Percentiles rank a stretch among this genome's conserved stretches.
Evolutionary conservation across 345 rosid genomes (phyloP).

Genomic region (Sisymbrium irio): DNA sequence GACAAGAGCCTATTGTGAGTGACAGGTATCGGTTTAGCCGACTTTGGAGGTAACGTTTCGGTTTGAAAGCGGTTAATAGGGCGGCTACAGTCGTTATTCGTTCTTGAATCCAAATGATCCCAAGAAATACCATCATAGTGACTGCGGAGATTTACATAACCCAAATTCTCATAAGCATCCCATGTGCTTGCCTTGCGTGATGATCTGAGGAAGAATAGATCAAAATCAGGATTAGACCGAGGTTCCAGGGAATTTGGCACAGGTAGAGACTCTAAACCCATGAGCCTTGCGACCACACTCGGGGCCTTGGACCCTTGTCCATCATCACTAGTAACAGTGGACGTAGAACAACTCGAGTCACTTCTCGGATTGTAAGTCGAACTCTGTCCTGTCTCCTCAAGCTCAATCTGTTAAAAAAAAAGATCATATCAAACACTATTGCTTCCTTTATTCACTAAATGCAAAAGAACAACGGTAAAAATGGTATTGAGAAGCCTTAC

Average conservation of each 20-base stretch:
- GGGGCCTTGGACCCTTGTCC: conserved; percentile 62
- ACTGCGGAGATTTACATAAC: conserved; percentile 32
- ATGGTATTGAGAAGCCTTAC: conserved; percentile 32
- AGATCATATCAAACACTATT: not conserved
- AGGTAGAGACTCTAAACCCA: conserved; percentile 93
- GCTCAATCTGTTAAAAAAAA: conserved; percentile 21
- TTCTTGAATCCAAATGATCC: conserved; percentile 35
- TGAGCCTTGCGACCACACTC: conserved; percentile 87
- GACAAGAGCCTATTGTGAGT: conserved; percentile 57
- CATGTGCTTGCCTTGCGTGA: conserved; percentile 40
- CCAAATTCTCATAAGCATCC: conserved; percentile 42
- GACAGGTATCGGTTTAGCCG: conserved; percentile 61
- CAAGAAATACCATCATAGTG: conserved; percentile 30
- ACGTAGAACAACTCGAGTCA: conserved; percentile 55
- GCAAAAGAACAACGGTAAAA: not conserved
- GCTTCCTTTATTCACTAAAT: not conserved
- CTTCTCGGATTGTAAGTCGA: conserved; percentile 41
- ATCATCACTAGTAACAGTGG: conserved; percentile 67
- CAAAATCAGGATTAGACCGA: conserved; percentile 21
- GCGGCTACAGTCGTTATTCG: conserved; percentile 30
- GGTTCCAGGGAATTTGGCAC: conserved; percentile 39
- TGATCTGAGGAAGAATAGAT: conserved; percentile 36
- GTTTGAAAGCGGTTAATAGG: conserved; percentile 80
- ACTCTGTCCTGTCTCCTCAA: conserved; percentile 36
- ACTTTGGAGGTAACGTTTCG: conserved; percentile 74